phyloP scores from a whole-genome alignment of 805 yeast species.

The Wickerhamomyces mucosus region DNA sequence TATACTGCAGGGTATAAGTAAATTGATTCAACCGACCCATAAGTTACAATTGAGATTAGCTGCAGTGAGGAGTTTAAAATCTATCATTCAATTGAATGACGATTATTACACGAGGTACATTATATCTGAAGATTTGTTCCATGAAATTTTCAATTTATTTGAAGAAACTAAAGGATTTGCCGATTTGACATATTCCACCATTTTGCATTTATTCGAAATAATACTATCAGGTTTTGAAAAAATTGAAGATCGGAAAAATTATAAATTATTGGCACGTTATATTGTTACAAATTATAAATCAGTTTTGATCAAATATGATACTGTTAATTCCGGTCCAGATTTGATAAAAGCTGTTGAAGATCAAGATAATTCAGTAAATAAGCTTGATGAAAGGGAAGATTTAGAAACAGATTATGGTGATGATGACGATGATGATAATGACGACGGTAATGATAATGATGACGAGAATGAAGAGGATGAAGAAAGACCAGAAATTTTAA shows the following conservation, averaged over 20 bases:
- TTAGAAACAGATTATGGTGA: background rate
- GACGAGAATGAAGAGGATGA: conserved; percentile 6
- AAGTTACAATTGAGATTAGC: conserved; percentile 50
- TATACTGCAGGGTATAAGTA: conserved; percentile 45
- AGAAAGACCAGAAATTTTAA: conserved; percentile 6
- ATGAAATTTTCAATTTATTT: conserved; percentile 39
- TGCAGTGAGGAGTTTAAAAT: conserved; percentile 60
- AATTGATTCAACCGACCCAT: conserved; percentile 30
- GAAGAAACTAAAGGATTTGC: conserved; percentile 38
- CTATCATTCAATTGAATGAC: conserved; percentile 53
- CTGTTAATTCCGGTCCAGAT: conserved; percentile 16
- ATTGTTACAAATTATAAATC: conserved; percentile 12
- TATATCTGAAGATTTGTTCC: conserved; percentile 43
- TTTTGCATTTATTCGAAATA: conserved; percentile 57
- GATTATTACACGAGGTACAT: conserved; percentile 48
- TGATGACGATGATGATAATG: conserved; percentile 6
- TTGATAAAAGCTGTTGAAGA: conserved; percentile 12
- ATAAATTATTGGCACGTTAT: conserved; percentile 15
- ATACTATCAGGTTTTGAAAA: conserved; percentile 22
- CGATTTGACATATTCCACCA: conserved; percentile 64
- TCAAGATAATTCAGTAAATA: conserved; percentile 33
- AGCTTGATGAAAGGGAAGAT: conserved; percentile 21
- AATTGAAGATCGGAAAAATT: conserved; percentile 13
- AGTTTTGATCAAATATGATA: conserved; percentile 19
- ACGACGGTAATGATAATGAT: conserved; percentile 7